Evolutionary conservation across 495 filamentous ascomycete species (phyloP).

Genomic region (Lophiotrema nucula): DNA sequence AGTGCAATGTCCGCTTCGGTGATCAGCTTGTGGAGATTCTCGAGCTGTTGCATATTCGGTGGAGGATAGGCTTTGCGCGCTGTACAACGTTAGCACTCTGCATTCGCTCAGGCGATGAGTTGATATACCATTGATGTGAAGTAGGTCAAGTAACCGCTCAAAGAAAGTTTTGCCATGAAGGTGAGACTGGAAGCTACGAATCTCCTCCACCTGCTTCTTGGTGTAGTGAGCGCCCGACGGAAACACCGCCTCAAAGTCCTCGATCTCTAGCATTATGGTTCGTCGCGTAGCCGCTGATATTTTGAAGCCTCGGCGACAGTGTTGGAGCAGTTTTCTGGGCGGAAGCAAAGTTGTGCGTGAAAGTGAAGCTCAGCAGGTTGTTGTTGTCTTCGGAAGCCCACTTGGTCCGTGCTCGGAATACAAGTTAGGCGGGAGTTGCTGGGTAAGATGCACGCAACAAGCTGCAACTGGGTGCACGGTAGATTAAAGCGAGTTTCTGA

Average conservation of each 20-base stretch:
- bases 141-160: slow-evolving; percentile 66
- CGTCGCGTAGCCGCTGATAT: too few species aligned
- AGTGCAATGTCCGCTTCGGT: slow-evolving; percentile 57
- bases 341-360: too few species aligned
- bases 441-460: too few species aligned
- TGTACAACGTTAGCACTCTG: slow-evolving; percentile 34
- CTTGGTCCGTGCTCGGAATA: too few species aligned
- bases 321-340: too few species aligned
- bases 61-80: slow-evolving; percentile 68
- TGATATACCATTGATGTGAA: slow-evolving; percentile 64
- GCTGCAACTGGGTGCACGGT: too few species aligned
- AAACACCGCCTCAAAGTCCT: slow-evolving; percentile 64
- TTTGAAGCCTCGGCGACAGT: too few species aligned
- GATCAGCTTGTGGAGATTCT: slow-evolving; percentile 63
- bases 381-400: too few species aligned
- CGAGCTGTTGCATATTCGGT: slow-evolving; percentile 60
- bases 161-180: slow-evolving; percentile 70
- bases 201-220: slow-evolving; percentile 55
- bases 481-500: too few species aligned
- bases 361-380: too few species aligned
- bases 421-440: too few species aligned
- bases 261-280: slow-evolving; percentile 37
- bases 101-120: not conserved
- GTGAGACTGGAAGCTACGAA: slow-evolving; percentile 59
- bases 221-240: slow-evolving; percentile 57